Base-by-base conservation (phyloP, 306 rosid genomes). In the Biancaea sappan region DNA sequence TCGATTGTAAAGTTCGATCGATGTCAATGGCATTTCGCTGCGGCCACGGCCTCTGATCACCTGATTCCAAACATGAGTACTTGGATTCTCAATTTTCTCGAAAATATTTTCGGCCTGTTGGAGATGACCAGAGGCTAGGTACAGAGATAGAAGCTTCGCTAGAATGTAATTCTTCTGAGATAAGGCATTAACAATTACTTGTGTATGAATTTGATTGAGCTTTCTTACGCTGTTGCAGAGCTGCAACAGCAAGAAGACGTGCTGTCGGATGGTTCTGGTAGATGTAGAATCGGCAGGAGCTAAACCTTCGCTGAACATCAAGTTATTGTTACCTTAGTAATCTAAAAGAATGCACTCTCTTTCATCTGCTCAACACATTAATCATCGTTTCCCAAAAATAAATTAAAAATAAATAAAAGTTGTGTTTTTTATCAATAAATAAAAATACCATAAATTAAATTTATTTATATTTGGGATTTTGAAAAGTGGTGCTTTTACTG, bases 21-120 rank as follows among this genome's bases (percentile, higher is more conserved):
- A 83, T 73, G 81, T 80, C 69, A 67, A 4, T 1, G 87, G 87
- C 31, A 11, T 67, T 59, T 38, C 71, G 78, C 81, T 83, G 52
- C 75, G 59, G 1, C 81, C 79, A 31, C 85, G 75, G 38, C 78
- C 90, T 81, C 88, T 85, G 32, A 90, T 84, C 14, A 88, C 74
- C 84, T 80, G 94, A 74, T 92, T 92, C 96, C 96, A 88, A 32
- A 84, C 29, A 4, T 77, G 50, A 37, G 87, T 85, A 14, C 76
- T 90, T 57, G 98, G 98, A 18, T 54, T 78, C 15, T 61, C 44
- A 28, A 85, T 41, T 15, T 70, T 63, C 9, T 72, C 29, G 31
- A 87, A 83, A 38, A 84, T 76, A 0, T 72, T 74, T 28, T 62
- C 66, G 28, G 90, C 88, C 18, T 28, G 75, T 64, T 67, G 59